Evolutionary conservation across 768 basidiomycete genomes (phyloP).

Genomic region (Pleurotus djamor): DNA sequence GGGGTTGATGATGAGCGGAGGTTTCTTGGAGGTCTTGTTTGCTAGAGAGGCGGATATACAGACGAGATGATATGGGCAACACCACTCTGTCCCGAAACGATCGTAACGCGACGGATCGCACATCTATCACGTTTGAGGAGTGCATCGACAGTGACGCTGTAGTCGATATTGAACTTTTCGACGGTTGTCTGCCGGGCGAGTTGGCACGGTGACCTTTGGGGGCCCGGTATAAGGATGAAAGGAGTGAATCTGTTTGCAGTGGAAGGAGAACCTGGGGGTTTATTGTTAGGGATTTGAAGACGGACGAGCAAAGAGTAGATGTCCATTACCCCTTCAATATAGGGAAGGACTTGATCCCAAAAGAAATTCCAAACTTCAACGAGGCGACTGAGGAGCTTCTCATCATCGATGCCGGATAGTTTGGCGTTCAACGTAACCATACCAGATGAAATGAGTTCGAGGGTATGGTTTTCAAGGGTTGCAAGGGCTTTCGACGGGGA

Average conservation of each 20-base stretch:
- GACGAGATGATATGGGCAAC: conserved; percentile 55
- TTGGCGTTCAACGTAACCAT: conserved; percentile 94
- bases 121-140: conserved; percentile 64
- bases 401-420: conserved; percentile 73
- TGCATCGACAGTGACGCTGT: conserved; percentile 22
- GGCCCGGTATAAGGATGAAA: conserved; percentile 67
- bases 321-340: conserved; percentile 76
- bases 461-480: conserved; percentile 74
- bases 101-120: conserved; percentile 75
- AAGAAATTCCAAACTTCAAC: conserved; percentile 94
- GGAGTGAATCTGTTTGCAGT: conserved; percentile 40
- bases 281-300: background rate
- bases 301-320: background rate
- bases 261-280: conserved; percentile 51
- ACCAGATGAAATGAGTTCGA: conserved; percentile 80
- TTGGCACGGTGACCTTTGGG: conserved; percentile 54
- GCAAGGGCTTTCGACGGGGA: conserved; percentile 73
- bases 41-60: conserved; percentile 56
- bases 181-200: conserved; percentile 47
- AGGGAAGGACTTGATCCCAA: conserved; percentile 86
- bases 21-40: conserved; percentile 58
- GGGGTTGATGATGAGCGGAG: conserved; percentile 58
- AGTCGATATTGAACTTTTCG: conserved; percentile 37
- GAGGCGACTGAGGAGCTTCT: conserved; percentile 70
- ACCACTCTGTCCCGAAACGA: conserved; percentile 82